Evolutionary conservation across 2,329 filamentous ascomycete species (phyloP).

Genomic region (Verticillium albo-atrum): DNA sequence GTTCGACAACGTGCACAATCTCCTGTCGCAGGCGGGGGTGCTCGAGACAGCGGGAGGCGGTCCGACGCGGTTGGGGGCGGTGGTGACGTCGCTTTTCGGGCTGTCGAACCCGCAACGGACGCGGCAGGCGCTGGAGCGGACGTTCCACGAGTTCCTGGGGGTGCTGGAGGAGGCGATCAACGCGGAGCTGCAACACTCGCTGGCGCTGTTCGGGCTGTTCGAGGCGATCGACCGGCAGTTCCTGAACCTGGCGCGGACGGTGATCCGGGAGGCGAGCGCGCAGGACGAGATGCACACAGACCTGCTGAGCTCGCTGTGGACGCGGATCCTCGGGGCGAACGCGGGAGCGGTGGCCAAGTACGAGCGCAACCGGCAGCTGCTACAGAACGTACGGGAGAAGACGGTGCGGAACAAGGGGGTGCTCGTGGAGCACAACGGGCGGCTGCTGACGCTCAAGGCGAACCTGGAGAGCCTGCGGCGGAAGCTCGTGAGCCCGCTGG

Average conservation of each 20-base stretch:
- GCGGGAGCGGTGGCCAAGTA: conserved; percentile 78
- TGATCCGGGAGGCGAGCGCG: conserved; percentile 75
- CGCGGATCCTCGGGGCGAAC: conserved; percentile 73
- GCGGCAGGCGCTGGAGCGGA: conserved; percentile 73
- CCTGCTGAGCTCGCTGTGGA: conserved; percentile 80
- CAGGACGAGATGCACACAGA: conserved; percentile 80
- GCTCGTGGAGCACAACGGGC: conserved; percentile 80
- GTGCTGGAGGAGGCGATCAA: conserved; percentile 88
- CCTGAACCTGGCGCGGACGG: conserved; percentile 78
- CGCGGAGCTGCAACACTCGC: conserved; percentile 74
- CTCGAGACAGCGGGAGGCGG: conserved; percentile 49
- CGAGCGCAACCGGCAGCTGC: conserved; percentile 79
- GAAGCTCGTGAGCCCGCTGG: conserved; percentile 79
- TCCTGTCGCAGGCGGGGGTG: conserved; percentile 62
- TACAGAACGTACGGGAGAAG: conserved; percentile 73
- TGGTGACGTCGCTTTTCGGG: conserved; percentile 73
- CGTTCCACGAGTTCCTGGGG: conserved; percentile 81
- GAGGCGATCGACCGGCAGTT: conserved; percentile 89
- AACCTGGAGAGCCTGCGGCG: conserved; percentile 80
- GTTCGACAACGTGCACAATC: conserved; percentile 78
- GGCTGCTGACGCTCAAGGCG: conserved; percentile 77
- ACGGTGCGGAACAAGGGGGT: conserved; percentile 86
- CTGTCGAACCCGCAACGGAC: conserved; percentile 77
- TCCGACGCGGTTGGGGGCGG: conserved; percentile 63
- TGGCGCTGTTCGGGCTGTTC: conserved; percentile 82